Evolutionary conservation across 129 eudicot genomes (phyloP), one percentile per base, ranked within the genome.

Genomic region (Flaveria brownii): DNA sequence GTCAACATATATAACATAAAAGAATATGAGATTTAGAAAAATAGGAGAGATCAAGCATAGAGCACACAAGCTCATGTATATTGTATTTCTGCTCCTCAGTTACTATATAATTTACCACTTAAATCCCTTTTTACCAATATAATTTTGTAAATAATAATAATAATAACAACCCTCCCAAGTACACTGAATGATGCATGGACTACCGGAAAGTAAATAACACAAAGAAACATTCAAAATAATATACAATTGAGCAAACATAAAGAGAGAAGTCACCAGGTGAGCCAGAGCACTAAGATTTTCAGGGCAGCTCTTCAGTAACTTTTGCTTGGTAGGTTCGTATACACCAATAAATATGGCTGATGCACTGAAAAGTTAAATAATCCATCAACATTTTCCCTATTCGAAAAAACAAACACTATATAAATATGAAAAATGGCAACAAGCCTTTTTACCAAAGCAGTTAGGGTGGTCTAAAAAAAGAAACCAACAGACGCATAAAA

Each of bases 261-360:
- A 68, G 68, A 68, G 17, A 66, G 43, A 79, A 80, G 85, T 82
- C 78, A 92, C 97, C 86, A 92, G 67, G 81, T 92, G 96, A 81
- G 93, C 97, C 39, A 92, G 67, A 42, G 96, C 96, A 86, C 93
- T 87, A 42, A 87, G 81, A 55, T 86, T 87, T 69, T 92, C 93
- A 71, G 97, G 97, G 42, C 85, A 80, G 67, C 59, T 85, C 73
- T 89, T 84, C 59, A 92, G 82, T 71, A 92, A 63, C 56, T 86
- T 89, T 73, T 89, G 89, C 80, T 92, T 92, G 23, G 91, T 77
- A 51, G 96, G 97, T 89, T 92, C 97, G 62, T 92, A 92, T 72
- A 89, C 96, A 63, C 97, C 97, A 70, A 92, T 74, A 86, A 92
- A 89, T 74, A 92, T 80, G 52, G 97, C 97, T 28, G 97, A 92